Conservation (phyloP, 768 basidiomycete genomes). For the Dioszegia crocea region DNA sequence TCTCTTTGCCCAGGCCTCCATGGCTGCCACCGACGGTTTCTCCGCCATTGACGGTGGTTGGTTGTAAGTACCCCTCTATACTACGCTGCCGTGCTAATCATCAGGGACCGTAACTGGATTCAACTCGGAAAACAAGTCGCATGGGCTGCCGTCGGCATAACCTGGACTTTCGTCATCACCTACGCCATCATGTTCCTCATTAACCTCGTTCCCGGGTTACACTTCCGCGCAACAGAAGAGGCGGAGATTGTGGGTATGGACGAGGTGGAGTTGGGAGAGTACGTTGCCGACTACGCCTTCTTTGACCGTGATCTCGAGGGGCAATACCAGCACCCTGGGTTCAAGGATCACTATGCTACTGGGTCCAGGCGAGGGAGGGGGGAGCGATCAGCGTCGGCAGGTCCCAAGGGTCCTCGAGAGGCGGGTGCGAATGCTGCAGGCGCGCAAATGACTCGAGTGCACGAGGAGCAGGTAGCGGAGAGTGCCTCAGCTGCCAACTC, state of each 20-base stretch:
- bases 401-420: constrained; percentile 2
- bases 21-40: constrained; percentile 76
- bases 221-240: constrained; percentile 57
- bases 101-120: constrained; percentile 52
- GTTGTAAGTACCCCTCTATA: constrained; percentile 53
- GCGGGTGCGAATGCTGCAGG: neutral
- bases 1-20: constrained; percentile 70
- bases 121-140: constrained; percentile 83
- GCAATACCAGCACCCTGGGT: constrained; percentile 20
- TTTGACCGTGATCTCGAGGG: constrained; percentile 46
- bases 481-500: neutral
- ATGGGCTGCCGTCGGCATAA: constrained; percentile 47
- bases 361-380: constrained; percentile 1
- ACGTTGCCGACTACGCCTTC: constrained; percentile 47
- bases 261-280: constrained; percentile 48
- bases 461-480: neutral
- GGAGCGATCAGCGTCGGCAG: constrained; percentile 4
- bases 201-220: constrained; percentile 77
- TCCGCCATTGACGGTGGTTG: constrained; percentile 68
- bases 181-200: constrained; percentile 55
- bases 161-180: constrained; percentile 50
- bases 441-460: neutral
- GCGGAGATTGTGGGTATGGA: constrained; percentile 71
- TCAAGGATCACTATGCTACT: constrained; percentile 8
- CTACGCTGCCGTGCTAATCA: constrained; percentile 53